phyloP scores from a whole-genome alignment of 2,329 filamentous ascomycete species.

The Monosporascus sp. region DNA sequence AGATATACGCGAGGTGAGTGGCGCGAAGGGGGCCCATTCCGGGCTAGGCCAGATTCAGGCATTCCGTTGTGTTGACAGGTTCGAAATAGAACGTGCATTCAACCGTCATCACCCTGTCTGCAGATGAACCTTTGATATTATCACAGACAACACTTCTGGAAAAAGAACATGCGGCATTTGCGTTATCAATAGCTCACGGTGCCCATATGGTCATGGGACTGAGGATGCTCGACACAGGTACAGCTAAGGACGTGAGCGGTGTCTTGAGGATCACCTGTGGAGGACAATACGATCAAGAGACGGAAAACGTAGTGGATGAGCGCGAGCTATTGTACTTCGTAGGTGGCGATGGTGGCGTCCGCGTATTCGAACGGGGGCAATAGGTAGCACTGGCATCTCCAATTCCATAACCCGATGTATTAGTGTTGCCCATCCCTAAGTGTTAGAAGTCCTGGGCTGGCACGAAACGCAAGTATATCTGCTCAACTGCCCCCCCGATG shows the following conservation, averaged over 20 bases:
- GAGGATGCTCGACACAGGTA: conserved; percentile 75
- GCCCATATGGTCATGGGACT: conserved; percentile 67
- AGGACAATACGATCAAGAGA: conserved; percentile 21
- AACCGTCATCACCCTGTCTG: conserved; percentile 62
- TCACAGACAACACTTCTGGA: conserved; percentile 60
- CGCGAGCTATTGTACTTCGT: conserved; percentile 79
- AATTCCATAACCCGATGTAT: conserved; percentile 7
- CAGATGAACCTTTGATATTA: conserved; percentile 66
- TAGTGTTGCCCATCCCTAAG: conserved; percentile 6
- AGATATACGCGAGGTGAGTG: conserved; percentile 56
- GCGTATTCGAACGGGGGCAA: conserved; percentile 78
- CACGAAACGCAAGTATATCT: not conserved
- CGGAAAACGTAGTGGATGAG: conserved; percentile 37
- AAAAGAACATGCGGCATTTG: conserved; percentile 63
- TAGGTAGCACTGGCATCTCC: conserved; percentile 22
- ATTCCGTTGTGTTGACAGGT: conserved; percentile 15
- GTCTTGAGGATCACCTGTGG: conserved; percentile 71
- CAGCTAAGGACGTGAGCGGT: conserved; percentile 86
- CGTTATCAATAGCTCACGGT: conserved; percentile 67
- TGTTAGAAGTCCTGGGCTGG: not conserved
- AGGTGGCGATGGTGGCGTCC: conserved; percentile 70
- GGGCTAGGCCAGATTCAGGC: not conserved
- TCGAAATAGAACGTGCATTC: conserved; percentile 52
- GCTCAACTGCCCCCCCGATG: not conserved
- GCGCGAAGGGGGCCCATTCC: not conserved